Evolutionary conservation across 2,329 filamentous ascomycete genomes (phyloP).

Genomic region (Aspergillus sojae): DNA sequence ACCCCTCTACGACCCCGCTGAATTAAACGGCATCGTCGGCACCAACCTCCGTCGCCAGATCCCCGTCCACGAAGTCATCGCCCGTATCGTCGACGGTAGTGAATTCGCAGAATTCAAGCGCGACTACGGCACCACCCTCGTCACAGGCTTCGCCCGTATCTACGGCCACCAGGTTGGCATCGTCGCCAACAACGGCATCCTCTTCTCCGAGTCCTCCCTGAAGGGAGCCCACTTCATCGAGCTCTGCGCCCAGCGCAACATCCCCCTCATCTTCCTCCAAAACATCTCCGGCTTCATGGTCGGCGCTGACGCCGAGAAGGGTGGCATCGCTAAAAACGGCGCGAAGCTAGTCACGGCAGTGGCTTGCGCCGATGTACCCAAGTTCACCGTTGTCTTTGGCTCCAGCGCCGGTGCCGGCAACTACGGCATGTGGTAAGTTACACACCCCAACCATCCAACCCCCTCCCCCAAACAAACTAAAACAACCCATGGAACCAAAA

Average conservation of each 20-base stretch:
- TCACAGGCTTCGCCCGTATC: slow-evolving; percentile 88
- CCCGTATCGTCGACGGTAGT: slow-evolving; percentile 87
- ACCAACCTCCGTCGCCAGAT: slow-evolving; percentile 87
- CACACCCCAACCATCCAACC: background rate
- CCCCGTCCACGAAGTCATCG: slow-evolving; percentile 86
- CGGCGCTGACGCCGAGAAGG: slow-evolving; percentile 84
- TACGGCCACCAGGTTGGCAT: slow-evolving; percentile 91
- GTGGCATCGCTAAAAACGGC: slow-evolving; percentile 96
- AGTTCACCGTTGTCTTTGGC: slow-evolving; percentile 96
- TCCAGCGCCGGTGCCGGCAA: slow-evolving; percentile 92
- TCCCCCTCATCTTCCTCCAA: slow-evolving; percentile 90
- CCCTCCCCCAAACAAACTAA: background rate
- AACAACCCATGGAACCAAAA: background rate
- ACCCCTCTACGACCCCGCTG: slow-evolving; percentile 76
- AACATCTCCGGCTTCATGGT: slow-evolving; percentile 99
- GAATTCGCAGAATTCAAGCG: slow-evolving; percentile 94
- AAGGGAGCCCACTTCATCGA: slow-evolving; percentile 98
- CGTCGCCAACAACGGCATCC: slow-evolving; percentile 92
- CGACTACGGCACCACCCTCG: slow-evolving; percentile 82
- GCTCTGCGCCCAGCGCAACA: slow-evolving; percentile 84
- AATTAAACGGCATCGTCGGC: slow-evolving; percentile 85
- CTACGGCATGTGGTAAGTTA: slow-evolving; percentile 85
- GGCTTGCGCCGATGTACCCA: slow-evolving; percentile 89
- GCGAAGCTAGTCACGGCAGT: slow-evolving; percentile 96
- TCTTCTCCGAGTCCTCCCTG: slow-evolving; percentile 84